Base-by-base conservation (phyloP, 2,329 filamentous ascomycete genomes). In the Fonsecaea nubica region DNA sequence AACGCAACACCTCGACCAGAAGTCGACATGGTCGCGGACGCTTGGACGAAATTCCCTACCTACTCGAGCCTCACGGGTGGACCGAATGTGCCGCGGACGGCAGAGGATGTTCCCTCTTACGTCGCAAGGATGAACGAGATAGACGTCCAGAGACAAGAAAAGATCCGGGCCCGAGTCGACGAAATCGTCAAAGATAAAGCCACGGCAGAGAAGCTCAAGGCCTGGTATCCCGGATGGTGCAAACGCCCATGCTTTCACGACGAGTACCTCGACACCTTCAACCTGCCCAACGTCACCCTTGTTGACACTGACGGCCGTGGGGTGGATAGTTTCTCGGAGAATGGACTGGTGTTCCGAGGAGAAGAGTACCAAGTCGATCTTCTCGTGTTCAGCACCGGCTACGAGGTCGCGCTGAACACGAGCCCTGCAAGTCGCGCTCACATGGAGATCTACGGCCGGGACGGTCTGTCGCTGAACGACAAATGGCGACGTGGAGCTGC, bases 171-270 rank as follows among this genome's bases (percentile, higher is more conserved):
- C 38, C 38, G 38, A 15, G 38, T 42, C 13, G 38, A 42, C 15
- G 13, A 42, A 0, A 42, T 38, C 38, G 38, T 89, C 13, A 75
- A 81, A 40, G 82, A 89, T 69, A 74, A 75, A 10, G 75, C 74
- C 1, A 85, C 82, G 0, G 87, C 87, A 0, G 79, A 81, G 32
- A 79, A 75, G 2, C 79, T 89, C 7, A 85, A 86, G 72, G 78
- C 86, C 0, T 88, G 84, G 84, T 90, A 89, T 72, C 81, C 84
- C 0, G 75, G 76, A 0, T 89, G 84, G 82, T 90, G 88, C 78
- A 90, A 90, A 74, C 82, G 88, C 0, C 87, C 87, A 0, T 83
- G 80, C 40, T 89, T 89, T 75, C 85, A 86, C 75, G 30, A 32
- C 6, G 30, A 85, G 89, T 89, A 87, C 70, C 80, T 90, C 0